phyloP scores from a whole-genome alignment of 2,329 filamentous ascomycete genomes.

The Neofusicoccum sp. region DNA sequence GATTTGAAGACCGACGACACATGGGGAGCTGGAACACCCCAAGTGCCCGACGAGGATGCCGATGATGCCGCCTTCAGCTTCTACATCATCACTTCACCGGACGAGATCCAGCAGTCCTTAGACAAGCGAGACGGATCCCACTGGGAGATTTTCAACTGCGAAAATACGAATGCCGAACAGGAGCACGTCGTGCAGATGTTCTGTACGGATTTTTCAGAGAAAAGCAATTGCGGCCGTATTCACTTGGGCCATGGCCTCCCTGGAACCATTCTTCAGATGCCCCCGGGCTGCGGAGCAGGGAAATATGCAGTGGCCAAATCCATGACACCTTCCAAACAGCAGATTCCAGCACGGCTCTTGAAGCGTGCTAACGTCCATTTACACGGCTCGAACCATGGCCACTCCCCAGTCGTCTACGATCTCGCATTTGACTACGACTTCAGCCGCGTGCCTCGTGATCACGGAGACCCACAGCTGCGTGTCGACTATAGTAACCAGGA shows the following conservation, averaged over 20 bases:
- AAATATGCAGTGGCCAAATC: constrained; percentile 40
- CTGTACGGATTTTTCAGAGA: constrained; percentile 35
- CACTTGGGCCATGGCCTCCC: constrained; percentile 36
- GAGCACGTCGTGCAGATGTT: constrained; percentile 39
- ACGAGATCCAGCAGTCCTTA: constrained; percentile 34
- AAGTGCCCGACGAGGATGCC: constrained; percentile 23
- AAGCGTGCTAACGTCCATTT: neutral
- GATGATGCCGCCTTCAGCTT: constrained; percentile 36
- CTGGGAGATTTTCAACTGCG: constrained; percentile 45
- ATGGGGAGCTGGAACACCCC: constrained; percentile 18
- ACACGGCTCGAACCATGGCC: too few relatives aligned
- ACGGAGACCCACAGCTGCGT: constrained; percentile 21
- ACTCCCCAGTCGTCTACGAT: neutral
- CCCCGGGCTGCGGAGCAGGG: constrained; percentile 38
- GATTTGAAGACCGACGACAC: constrained; percentile 23
- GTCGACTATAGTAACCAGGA: constrained; percentile 20
- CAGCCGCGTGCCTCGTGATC: constrained; percentile 8
- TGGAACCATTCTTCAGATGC: constrained; percentile 45
- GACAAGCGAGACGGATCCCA: constrained; percentile 47
- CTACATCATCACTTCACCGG: constrained; percentile 32
- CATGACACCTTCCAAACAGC: constrained; percentile 28
- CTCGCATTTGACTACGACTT: neutral
- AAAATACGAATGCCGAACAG: constrained; percentile 26
- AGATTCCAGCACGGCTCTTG: constrained; percentile 25
- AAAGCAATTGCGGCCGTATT: constrained; percentile 42